Evolutionary conservation across 2,329 filamentous ascomycete genomes (phyloP), one percentile per base, ranked within the genome.

Genomic region (Alternaria brassicicola): DNA sequence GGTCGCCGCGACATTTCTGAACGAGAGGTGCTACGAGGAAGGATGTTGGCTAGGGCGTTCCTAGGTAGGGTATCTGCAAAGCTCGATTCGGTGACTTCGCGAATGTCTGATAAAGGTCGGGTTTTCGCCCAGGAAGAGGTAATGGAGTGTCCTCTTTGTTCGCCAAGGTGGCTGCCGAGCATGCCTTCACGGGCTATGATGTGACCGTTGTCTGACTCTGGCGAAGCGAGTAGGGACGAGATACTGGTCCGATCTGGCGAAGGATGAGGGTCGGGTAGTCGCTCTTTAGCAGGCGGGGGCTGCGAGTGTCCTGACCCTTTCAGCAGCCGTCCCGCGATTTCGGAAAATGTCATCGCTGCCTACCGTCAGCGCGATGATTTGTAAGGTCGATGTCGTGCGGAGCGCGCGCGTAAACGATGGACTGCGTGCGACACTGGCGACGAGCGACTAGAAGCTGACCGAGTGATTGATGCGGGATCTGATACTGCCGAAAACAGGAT

Each of bases 31-130:
- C 65, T 72, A n/a, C 63, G 66, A 38, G 53, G 55, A 7, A 70
- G 46, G 36, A 55, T 61, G 10, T 72, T 69, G 10, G 67, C 64
- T 25, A 69, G 57, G 23, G 69, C 65, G 33, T 69, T 72, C 46
- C 64, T 68, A 19, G 73, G 72, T 55, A 74, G 65, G 2, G 71
- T 63, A 12, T 82, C 79, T 17, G 75, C 76, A 21, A 83, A 65
- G 61, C 79, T 82, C 26, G 81, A 80, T 65, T 83, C 81, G 10
- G 80, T 83, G 62, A 82, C 71, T 63, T 83, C 81, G 59, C 80
- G 78, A 55, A 83, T 83, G 62, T 83, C 81, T 41, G 81, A 83
- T 26, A 83, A 67, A 42, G 81, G 80, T 43, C 81, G 78, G 39
- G 75, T 65, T 48, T 76, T 72, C 8, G 75, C 72, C 72, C 74